phyloP scores from a whole-genome alignment of 2,329 filamentous ascomycete species.

The Colletotrichum lindemuthianum region DNA sequence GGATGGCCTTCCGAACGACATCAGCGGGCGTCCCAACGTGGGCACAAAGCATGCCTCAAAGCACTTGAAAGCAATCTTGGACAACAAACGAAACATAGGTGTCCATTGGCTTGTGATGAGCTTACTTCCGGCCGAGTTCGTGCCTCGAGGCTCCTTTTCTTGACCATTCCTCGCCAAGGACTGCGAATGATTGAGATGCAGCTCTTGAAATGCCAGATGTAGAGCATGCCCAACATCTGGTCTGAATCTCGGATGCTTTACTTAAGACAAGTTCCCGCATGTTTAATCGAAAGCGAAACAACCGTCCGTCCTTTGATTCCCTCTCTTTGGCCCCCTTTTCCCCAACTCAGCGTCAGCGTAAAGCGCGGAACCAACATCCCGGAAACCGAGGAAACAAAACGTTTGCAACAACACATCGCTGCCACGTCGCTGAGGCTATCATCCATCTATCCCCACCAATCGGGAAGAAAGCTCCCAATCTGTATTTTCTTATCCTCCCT shows the following conservation, averaged over 20 bases:
- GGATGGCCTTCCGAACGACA: slow-evolving; percentile 22
- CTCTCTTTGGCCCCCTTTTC: background rate
- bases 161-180: too few species aligned
- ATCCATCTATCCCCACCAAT: slow-evolving; percentile 5
- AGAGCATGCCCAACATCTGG: background rate
- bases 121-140: too few species aligned
- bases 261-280: slow-evolving; percentile 22
- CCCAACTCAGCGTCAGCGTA: background rate
- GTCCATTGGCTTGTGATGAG: too few species aligned
- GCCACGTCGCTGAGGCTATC: slow-evolving; percentile 5
- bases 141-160: too few species aligned
- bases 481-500: background rate
- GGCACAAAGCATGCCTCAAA: slow-evolving; percentile 1
- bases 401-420: slow-evolving; percentile 4
- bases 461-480: background rate
- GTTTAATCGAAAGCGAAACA: slow-evolving; percentile 16
- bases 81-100: too few species aligned
- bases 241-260: background rate
- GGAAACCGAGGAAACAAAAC: slow-evolving; percentile 2
- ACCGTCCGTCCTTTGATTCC: slow-evolving; percentile 1
- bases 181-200: too few species aligned
- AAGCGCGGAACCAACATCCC: slow-evolving; percentile 8
- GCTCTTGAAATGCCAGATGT: background rate
- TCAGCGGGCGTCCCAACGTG: slow-evolving; percentile 20
- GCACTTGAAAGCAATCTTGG: too few species aligned